Evolutionary conservation across 495 filamentous ascomycete genomes (phyloP).

Genomic region (Aspergillus baeticus): DNA sequence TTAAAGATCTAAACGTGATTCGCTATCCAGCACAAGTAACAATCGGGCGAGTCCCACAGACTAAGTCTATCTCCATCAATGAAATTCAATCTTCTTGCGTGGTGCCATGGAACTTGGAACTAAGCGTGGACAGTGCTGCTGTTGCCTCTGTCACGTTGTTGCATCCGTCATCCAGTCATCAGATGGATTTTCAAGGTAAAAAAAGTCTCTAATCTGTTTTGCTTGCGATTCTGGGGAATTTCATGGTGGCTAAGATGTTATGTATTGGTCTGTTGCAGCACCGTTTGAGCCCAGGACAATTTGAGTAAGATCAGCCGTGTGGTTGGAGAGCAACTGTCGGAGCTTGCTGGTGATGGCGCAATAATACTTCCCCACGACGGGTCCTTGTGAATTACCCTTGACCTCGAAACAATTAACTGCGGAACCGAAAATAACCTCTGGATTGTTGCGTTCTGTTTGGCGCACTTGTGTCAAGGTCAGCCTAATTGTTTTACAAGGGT

Average conservation of each 20-base stretch:
- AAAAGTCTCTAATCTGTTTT: not conserved
- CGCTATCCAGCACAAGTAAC: conserved; percentile 2
- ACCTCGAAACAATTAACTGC: not conserved
- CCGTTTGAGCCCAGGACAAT: conserved; percentile 11
- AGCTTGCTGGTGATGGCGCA: not conserved
- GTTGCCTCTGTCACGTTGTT: not conserved
- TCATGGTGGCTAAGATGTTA: conserved; percentile 3
- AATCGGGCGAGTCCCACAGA: conserved; percentile 1
- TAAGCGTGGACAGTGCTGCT: not conserved
- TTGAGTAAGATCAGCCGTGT: conserved; percentile 1
- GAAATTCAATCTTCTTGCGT: not conserved
- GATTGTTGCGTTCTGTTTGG: not conserved
- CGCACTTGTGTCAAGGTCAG: not conserved
- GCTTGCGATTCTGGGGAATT: not conserved
- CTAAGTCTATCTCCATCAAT: conserved; percentile 1
- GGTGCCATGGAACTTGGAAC: not conserved
- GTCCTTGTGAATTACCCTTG: not conserved
- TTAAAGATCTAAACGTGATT: not conserved
- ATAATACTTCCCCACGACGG: not conserved
- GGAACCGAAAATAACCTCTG: not conserved
- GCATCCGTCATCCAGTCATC: not conserved
- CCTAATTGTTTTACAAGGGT: not conserved
- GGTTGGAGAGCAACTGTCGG: not conserved
- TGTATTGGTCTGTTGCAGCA: conserved; percentile 2
- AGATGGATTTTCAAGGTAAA: not conserved